A percentile compares a stretch with the other conserved stretches of the same genome.
phyloP scores from a whole-genome alignment of 2,329 filamentous ascomycete species.

The Sporothrix pallida region DNA sequence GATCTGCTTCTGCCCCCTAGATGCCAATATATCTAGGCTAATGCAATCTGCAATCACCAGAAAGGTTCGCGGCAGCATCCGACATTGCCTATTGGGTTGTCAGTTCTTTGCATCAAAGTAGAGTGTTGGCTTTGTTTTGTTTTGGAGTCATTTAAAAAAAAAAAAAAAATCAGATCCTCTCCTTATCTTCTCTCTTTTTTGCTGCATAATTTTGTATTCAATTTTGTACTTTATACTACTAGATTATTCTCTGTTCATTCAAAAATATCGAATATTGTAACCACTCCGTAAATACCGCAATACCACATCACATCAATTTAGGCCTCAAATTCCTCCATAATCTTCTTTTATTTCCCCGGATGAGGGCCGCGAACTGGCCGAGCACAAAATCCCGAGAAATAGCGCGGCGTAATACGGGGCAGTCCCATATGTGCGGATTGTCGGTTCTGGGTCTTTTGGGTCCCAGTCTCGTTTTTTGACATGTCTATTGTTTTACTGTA shows the following conservation, averaged over 20 bases:
- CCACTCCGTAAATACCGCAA: background rate
- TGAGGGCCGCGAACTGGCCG: conserved; percentile 28
- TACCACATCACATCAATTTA: background rate
- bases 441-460: conserved; percentile 1
- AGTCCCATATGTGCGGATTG: background rate
- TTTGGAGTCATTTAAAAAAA: background rate
- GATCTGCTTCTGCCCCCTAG: background rate
- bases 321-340: background rate
- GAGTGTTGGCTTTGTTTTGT: background rate
- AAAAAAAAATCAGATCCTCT: no score
- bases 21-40: background rate
- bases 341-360: conserved; percentile 12
- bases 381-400: background rate
- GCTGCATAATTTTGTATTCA: no score
- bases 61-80: background rate
- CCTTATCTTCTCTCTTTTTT: no score
- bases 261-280: background rate
- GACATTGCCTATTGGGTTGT: background rate
- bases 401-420: conserved; percentile 18
- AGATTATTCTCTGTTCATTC: background rate
- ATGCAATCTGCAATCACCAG: background rate
- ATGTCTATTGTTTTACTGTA: background rate
- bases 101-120: no score
- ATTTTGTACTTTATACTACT: no score
- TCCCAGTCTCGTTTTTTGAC: background rate